These are phyloP conservation scores for Cudoniella acicularis DNA, from an alignment of 495 filamentous ascomycete genomes.

Conservation along the genomic window DNA sequence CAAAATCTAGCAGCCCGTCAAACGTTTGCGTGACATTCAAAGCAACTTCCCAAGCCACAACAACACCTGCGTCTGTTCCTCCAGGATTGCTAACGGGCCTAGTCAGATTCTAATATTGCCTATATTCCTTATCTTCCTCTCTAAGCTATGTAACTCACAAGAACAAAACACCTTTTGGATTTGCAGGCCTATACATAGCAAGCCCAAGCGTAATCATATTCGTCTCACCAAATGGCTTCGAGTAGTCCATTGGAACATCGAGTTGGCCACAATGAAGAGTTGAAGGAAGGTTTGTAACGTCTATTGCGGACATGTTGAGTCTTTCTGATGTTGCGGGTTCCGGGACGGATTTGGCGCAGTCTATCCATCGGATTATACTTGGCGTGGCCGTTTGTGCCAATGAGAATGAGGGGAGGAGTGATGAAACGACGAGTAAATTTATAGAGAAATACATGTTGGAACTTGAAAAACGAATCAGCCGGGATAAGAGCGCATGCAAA, in stretches of 20 bases:
- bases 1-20: not conserved
- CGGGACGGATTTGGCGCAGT: not conserved
- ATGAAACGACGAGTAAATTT: no score
- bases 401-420: not conserved
- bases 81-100: not conserved
- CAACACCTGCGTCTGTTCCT: conserved; percentile 2
- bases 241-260: conserved; percentile 4
- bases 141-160: not conserved
- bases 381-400: conserved; percentile 22
- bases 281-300: conserved; percentile 3
- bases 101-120: not conserved
- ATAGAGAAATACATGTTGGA: no score
- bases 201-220: conserved; percentile 2
- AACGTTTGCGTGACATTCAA: not conserved
- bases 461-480: no score
- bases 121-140: not conserved
- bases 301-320: not conserved
- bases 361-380: not conserved
- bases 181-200: not conserved
- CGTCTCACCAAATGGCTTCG: not conserved
- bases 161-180: conserved; percentile 1
- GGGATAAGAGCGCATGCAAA: no score
- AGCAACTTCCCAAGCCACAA: conserved; percentile 1
- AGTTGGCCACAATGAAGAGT: conserved; percentile 1
- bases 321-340: not conserved